Evolutionary conservation across 768 basidiomycete genomes (phyloP), one percentile per base, ranked within the genome.

Genomic region (Serendipita sp.): DNA sequence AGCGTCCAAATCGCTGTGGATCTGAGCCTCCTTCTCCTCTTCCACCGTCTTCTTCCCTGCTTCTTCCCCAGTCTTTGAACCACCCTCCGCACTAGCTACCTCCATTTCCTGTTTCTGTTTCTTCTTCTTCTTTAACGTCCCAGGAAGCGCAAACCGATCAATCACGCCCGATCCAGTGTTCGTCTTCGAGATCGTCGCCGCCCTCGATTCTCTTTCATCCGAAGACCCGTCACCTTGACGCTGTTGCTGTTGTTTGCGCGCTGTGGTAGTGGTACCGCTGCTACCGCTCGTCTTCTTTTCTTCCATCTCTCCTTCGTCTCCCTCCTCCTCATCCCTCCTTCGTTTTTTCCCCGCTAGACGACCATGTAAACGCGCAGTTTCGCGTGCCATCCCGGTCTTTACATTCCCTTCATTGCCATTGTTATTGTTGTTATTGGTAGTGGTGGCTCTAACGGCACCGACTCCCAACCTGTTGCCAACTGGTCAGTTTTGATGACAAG

Each of bases 391-490:
- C 62, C 80, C 80, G 33, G 86, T 81, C 27, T 83, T 74, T 23
- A 23, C 23, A 23, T 23, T 23, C 23, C 23, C 23, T 23, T 23
- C 23, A 23, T 23, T 23, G 23, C 23, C 23, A 2, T 23, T 23
- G 23, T 23, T 23, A 23, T 23, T 23, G 23, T 23, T 23, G 23
- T 23, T 23, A 23, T 23, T 23, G 23, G 23, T 23, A 23, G 23
- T 23, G 33, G 80, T 70, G 37, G 55, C 8, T 11, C 10, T 23
- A 11, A 33, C 36, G 11, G 86, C 85, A 27, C 88, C 88, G 5
- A 91, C 86, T 63, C 88, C 88, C 64, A 91, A 75, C 68, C 88
- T 91, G 65, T 43, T n/a, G 11, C 3, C 18, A 40, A 3, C 34
- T 40, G 23, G 23, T 23, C 23, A 23, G 23, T 23, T 23, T 23